phyloP scores from a whole-genome alignment of 2,329 filamentous ascomycete species.

The Helicocarpus griseus region DNA sequence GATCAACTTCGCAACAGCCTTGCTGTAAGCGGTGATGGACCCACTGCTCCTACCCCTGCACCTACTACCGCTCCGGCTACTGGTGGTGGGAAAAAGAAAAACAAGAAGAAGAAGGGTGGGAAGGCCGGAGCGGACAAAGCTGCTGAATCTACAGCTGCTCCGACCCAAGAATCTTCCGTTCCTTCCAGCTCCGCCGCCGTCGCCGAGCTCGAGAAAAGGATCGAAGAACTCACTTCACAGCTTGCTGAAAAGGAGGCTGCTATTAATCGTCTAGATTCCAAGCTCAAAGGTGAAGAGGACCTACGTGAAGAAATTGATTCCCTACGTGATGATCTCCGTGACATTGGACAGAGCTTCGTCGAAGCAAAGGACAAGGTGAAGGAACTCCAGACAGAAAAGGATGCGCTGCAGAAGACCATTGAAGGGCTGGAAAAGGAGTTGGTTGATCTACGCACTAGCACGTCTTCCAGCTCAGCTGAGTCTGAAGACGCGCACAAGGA shows the following conservation, averaged over 20 bases:
- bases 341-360: slow-evolving; percentile 74
- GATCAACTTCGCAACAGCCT: slow-evolving; percentile 26
- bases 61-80: slow-evolving; percentile 18
- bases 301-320: slow-evolving; percentile 78
- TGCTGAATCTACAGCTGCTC: slow-evolving; percentile 24
- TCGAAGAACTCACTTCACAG: slow-evolving; percentile 26
- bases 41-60: slow-evolving; percentile 9
- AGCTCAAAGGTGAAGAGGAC: slow-evolving; percentile 66
- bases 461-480: slow-evolving; percentile 36
- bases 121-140: slow-evolving; percentile 36
- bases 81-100: slow-evolving; percentile 61
- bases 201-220: slow-evolving; percentile 24
- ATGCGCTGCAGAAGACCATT: slow-evolving; percentile 54
- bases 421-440: slow-evolving; percentile 63
- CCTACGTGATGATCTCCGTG: slow-evolving; percentile 67
- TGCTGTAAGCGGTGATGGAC: slow-evolving; percentile 13
- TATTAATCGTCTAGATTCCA: slow-evolving; percentile 61
- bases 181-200: not conserved
- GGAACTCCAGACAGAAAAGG: slow-evolving; percentile 59
- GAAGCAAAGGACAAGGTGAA: slow-evolving; percentile 69
- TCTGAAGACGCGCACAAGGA: slow-evolving; percentile 43
- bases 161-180: slow-evolving; percentile 12
- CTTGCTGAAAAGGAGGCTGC: slow-evolving; percentile 54
- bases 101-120: slow-evolving; percentile 71
- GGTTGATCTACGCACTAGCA: slow-evolving; percentile 42